These are phyloP conservation scores for Trichoderma sp. DNA, from an alignment of 2,329 filamentous ascomycete species.

Conservation along the genomic window DNA sequence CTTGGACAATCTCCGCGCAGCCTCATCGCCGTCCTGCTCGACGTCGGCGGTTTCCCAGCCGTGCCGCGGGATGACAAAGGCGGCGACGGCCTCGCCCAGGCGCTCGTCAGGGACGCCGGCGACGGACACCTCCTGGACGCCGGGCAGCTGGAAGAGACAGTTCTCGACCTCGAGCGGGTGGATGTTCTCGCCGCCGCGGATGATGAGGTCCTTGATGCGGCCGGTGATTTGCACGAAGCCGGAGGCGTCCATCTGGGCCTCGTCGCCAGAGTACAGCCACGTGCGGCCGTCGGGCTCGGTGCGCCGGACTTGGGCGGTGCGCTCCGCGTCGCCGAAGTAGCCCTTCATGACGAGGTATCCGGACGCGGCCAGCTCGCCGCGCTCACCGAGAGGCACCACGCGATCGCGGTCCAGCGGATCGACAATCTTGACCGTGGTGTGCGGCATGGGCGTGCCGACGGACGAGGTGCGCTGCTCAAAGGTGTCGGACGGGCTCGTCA, in stretches of 20 bases:
- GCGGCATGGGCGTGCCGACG: slow-evolving; percentile 79
- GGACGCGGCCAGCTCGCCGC: slow-evolving; percentile 76
- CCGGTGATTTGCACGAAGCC: slow-evolving; percentile 89
- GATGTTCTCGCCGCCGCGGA: slow-evolving; percentile 92
- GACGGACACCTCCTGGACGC: slow-evolving; percentile 73
- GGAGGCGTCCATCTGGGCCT: slow-evolving; percentile 76
- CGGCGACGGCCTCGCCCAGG: slow-evolving; percentile 83
- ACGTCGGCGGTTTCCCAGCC: slow-evolving; percentile 29
- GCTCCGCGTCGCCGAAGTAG: slow-evolving; percentile 74
- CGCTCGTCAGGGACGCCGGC: slow-evolving; percentile 78
- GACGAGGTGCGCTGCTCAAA: slow-evolving; percentile 68
- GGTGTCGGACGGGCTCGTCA: slow-evolving; percentile 78
- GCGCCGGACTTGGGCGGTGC: slow-evolving; percentile 64
- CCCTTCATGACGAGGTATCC: slow-evolving; percentile 90
- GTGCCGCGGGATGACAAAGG: slow-evolving; percentile 64
- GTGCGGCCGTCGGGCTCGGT: slow-evolving; percentile 43
- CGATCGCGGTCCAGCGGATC: slow-evolving; percentile 56
- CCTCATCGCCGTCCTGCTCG: slow-evolving; percentile 27
- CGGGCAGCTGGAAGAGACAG: slow-evolving; percentile 69
- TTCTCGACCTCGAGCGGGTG: slow-evolving; percentile 92
- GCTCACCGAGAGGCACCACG: slow-evolving; percentile 60
- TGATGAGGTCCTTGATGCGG: slow-evolving; percentile 92
- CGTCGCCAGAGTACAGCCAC: slow-evolving; percentile 94
- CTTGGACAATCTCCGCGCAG: slow-evolving; percentile 42
- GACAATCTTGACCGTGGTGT: slow-evolving; percentile 75